Evolutionary conservation across 2,329 filamentous ascomycete species (phyloP).

Genomic region (Hymenoscyphus fructigenus): DNA sequence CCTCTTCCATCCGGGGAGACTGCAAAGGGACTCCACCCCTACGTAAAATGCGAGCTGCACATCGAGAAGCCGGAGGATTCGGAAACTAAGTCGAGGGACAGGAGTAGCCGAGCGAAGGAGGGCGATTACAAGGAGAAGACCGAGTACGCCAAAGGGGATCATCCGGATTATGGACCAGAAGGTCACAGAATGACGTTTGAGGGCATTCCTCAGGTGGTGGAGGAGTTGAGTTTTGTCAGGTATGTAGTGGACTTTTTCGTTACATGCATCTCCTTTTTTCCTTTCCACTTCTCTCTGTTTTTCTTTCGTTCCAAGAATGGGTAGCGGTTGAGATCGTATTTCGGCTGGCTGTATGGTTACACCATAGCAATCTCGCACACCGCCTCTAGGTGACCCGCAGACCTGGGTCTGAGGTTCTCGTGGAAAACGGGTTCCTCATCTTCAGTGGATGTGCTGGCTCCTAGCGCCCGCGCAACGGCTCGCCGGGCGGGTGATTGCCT

Average conservation of each 20-base stretch:
- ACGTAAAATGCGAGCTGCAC: conserved; percentile 78
- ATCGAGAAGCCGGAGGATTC: conserved; percentile 59
- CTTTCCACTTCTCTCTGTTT: not conserved
- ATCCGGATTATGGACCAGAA: conserved; percentile 60
- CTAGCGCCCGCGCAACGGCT: conserved; percentile 9
- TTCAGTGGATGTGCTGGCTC: not conserved
- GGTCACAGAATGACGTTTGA: conserved; percentile 60
- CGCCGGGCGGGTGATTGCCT: conserved; percentile 11
- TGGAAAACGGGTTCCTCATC: conserved; percentile 3
- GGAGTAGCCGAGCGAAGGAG: conserved; percentile 50
- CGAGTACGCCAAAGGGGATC: conserved; percentile 52
- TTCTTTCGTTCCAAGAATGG: not conserved
- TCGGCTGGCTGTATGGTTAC: conserved; percentile 2
- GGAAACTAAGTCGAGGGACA: conserved; percentile 26
- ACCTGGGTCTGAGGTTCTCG: conserved; percentile 15
- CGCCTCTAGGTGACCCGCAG: conserved; percentile 15
- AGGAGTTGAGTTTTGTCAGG: conserved; percentile 72
- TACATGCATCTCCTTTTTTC: not conserved
- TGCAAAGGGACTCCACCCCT: conserved; percentile 59
- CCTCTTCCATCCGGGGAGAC: conserved; percentile 60
- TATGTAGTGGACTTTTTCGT: conserved; percentile 36
- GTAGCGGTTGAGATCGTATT: not conserved
- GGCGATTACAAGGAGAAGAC: conserved; percentile 61
- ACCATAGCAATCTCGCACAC: conserved; percentile 11
- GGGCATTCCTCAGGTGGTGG: conserved; percentile 55